phyloP scores from a whole-genome alignment of 257 asterid genomes.

The Solanum chmielewskii region DNA sequence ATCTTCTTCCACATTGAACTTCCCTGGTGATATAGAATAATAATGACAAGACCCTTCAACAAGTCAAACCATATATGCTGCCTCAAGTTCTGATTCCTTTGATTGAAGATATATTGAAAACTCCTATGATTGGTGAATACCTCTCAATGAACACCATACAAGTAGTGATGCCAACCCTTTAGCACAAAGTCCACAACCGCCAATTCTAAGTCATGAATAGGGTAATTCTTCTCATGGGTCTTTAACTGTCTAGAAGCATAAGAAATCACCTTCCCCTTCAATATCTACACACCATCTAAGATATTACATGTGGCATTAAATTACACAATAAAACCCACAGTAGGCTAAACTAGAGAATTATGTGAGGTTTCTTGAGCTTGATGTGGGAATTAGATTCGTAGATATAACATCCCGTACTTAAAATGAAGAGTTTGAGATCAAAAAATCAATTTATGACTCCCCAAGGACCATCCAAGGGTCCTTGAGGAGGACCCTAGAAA shows the following conservation, averaged over 20 bases:
- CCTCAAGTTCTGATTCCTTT: background rate
- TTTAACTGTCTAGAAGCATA: background rate
- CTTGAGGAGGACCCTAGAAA: no score
- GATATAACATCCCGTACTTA: no score
- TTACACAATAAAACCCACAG: background rate
- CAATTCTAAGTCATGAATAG: background rate
- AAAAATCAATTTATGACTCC: no score
- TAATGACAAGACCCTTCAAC: background rate
- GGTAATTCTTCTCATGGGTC: background rate
- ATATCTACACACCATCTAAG: background rate
- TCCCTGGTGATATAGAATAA: background rate
- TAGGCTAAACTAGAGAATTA: no score
- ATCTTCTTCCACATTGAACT: background rate
- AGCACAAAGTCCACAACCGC: background rate
- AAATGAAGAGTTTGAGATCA: no score
- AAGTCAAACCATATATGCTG: background rate
- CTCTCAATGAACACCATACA: background rate
- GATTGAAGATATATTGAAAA: background rate
- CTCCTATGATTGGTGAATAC: background rate
- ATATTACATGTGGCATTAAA: background rate
- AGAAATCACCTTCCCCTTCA: background rate
- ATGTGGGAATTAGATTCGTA: no score
- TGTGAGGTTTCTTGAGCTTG: no score
- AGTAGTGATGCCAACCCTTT: background rate
- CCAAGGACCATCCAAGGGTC: no score